Conservation (phyloP, 495 filamentous ascomycete genomes). For the Xylaria intraflava region DNA sequence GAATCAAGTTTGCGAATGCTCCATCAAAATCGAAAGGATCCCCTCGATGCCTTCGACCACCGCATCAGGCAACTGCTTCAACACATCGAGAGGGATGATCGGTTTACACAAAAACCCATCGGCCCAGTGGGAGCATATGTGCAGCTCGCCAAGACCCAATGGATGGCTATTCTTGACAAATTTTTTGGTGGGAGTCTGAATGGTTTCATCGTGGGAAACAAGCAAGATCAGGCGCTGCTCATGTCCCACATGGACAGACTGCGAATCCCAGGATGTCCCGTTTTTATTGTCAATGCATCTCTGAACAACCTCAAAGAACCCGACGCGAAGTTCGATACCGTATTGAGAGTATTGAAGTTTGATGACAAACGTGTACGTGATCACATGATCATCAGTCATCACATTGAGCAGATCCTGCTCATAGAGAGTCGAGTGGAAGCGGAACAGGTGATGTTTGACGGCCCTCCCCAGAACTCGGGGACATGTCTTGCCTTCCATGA, state of each 20-base stretch:
- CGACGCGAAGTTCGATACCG: constrained; percentile 62
- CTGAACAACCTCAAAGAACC: constrained; percentile 68
- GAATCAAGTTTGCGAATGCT: constrained; percentile 31
- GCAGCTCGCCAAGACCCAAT: constrained; percentile 67
- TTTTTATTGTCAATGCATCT: constrained; percentile 58
- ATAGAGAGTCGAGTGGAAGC: constrained; percentile 62
- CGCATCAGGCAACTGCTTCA: constrained; percentile 57
- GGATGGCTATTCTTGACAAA: constrained; percentile 77
- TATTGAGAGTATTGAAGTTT: constrained; percentile 72
- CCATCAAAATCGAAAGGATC: constrained; percentile 24
- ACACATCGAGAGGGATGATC: constrained; percentile 57
- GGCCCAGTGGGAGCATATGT: constrained; percentile 78
- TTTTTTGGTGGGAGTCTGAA: constrained; percentile 57
- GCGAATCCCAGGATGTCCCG: constrained; percentile 46
- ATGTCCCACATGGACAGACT: constrained; percentile 53
- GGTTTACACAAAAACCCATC: constrained; percentile 66
- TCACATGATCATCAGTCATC: constrained; percentile 74
- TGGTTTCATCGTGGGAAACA: constrained; percentile 74
- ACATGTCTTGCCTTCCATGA: constrained; percentile 60
- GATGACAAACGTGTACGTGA: constrained; percentile 70
- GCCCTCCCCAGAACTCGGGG: constrained; percentile 61
- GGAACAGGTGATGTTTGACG: constrained; percentile 60
- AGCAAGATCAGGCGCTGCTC: constrained; percentile 59
- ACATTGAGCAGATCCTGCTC: constrained; percentile 78
- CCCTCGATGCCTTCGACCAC: constrained; percentile 48